Evolutionary conservation across 1,284 basidiomycete genomes (phyloP).

Genomic region (Pisolithus thermaeus): DNA sequence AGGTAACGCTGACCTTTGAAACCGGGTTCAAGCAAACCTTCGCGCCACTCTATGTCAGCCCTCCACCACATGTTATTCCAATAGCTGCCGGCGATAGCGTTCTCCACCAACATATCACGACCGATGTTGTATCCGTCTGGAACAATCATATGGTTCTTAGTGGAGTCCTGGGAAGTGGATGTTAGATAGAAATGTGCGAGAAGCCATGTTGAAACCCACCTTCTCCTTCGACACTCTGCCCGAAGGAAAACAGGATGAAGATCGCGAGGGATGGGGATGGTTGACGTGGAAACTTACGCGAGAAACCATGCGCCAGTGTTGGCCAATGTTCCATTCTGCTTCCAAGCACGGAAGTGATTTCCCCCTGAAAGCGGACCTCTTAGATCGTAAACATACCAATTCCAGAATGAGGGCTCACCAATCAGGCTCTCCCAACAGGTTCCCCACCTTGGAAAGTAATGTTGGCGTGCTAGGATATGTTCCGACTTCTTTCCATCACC

Average conservation of each 20-base stretch:
- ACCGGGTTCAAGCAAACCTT: constrained; percentile 60
- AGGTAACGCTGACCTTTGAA: constrained; percentile 44
- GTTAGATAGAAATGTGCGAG: background rate
- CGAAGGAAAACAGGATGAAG: background rate
- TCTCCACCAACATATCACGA: constrained; percentile 65
- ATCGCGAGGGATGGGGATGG: background rate
- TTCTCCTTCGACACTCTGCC: constrained; percentile 67
- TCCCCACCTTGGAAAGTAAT: constrained; percentile 60
- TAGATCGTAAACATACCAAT: constrained; percentile 3
- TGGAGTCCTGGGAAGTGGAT: constrained; percentile 42
- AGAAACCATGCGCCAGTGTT: constrained; percentile 69
- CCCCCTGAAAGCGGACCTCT: constrained; percentile 35
- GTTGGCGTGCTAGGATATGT: constrained; percentile 59
- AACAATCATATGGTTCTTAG: constrained; percentile 64
- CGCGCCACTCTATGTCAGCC: constrained; percentile 67
- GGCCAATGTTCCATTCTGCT: constrained; percentile 62
- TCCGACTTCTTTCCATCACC: constrained; percentile 60
- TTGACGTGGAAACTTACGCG: constrained; percentile 40
- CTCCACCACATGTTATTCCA: constrained; percentile 64
- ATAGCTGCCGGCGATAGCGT: constrained; percentile 52
- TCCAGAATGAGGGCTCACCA: constrained; percentile 38
- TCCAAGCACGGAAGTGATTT: constrained; percentile 64
- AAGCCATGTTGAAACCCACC: constrained; percentile 26
- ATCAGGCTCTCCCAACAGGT: constrained; percentile 70
- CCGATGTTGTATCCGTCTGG: constrained; percentile 75